phyloP scores from a whole-genome alignment of 2,329 filamentous ascomycete genomes.

The Neonectria faginata region DNA sequence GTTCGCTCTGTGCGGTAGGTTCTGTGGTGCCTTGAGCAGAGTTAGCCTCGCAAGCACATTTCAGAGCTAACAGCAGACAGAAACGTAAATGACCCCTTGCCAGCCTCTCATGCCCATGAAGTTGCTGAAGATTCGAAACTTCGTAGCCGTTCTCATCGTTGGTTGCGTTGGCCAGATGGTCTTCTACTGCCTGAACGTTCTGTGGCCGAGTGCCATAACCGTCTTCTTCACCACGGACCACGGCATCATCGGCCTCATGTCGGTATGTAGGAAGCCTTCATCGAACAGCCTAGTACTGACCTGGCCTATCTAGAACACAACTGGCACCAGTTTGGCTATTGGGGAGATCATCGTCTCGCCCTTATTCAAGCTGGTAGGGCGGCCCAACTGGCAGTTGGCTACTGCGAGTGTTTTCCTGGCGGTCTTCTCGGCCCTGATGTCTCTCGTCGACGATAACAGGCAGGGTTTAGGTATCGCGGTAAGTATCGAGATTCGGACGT shows the following conservation, averaged over 20 bases:
- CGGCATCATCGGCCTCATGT: neutral
- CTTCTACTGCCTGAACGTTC: conserved; percentile 4
- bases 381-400: neutral
- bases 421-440: neutral
- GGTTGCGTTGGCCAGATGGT: conserved; percentile 4
- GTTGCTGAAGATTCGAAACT: conserved; percentile 6
- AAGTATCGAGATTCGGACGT: neutral
- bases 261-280: neutral
- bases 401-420: neutral
- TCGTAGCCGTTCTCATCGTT: neutral
- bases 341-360: neutral
- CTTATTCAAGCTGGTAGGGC: neutral
- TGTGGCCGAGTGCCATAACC: neutral
- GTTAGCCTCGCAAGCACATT: neutral
- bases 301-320: neutral
- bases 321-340: neutral
- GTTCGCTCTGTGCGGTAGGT: neutral
- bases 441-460: neutral
- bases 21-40: neutral
- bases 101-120: conserved; percentile 1
- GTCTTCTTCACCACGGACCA: neutral
- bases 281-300: too few relatives aligned
- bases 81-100: neutral
- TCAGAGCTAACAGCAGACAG: neutral
- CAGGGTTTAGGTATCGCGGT: neutral